These are phyloP conservation scores for Sphagnum fallax DNA, from an alignment of 228 moss, liverwort and hornwort species.

Conservation along the genomic window DNA sequence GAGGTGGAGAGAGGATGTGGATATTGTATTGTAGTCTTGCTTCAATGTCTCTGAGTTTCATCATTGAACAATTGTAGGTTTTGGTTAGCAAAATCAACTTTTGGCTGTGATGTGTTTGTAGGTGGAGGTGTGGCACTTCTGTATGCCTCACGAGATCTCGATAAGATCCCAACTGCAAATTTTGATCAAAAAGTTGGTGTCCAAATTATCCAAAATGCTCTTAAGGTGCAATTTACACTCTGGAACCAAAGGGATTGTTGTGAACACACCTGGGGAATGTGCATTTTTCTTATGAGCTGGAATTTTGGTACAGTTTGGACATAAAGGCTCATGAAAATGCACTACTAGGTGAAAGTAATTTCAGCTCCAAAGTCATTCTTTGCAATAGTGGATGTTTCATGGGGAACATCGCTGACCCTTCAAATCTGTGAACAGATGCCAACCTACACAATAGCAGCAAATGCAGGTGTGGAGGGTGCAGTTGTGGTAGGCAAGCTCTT, in stretches of 20 bases:
- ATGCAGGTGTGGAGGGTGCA: conserved; percentile 95
- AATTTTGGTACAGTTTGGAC: neutral
- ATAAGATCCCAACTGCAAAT: conserved; percentile 74
- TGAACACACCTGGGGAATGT: neutral
- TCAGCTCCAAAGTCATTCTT: too few species aligned
- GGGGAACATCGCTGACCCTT: too few species aligned
- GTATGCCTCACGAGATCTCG: conserved; percentile 82
- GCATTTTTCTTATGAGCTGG: neutral
- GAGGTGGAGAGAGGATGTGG: neutral
- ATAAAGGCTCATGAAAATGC: too few species aligned
- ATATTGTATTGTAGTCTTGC: neutral
- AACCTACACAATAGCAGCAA: conserved; percentile 79
- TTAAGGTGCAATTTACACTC: conserved; percentile 45
- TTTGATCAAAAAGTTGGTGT: conserved; percentile 97
- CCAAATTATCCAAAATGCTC: conserved; percentile 89
- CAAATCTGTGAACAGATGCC: conserved; percentile 47
- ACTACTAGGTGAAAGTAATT: too few species aligned
- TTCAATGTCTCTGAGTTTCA: neutral
- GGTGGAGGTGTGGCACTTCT: conserved; percentile 96
- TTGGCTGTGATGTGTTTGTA: conserved; percentile 4
- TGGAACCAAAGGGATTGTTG: neutral
- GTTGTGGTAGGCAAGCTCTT: conserved; percentile 95
- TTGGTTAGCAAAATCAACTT: neutral
- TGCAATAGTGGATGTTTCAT: too few species aligned
- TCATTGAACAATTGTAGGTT: neutral